Evolutionary conservation across 306 rosid species (phyloP), one percentile per base, ranked within the genome.

Genomic region (Sicyos edulis): DNA sequence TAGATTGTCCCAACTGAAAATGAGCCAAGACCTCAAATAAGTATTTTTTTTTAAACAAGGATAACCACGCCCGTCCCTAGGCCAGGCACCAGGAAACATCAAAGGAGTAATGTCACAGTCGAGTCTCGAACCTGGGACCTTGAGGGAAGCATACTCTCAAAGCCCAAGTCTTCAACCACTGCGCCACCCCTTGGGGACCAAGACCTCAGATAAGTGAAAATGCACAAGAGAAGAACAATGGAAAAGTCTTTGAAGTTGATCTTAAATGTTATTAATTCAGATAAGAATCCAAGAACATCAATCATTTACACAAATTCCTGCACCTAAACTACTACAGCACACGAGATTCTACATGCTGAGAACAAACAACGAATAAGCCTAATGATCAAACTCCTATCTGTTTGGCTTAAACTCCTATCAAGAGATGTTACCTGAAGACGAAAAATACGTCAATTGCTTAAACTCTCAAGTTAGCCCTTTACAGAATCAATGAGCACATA

Each of bases 201-300:
- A 66, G 71, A 24, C 70, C 51, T n/a, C 16, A 63, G 70, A 63
- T 63, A 9, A 34, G 10, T 42, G 71, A 65, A 17, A 19, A 66
- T 13, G 40, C 3, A 66, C 13, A 45, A 16, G 24, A 65, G 45
- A 6, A 66, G 17, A 66, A 65, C 72, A 17, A 10, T 63, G 15
- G 16, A 10, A 63, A 63, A 42, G 55, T 12, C 12, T 11, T 20
- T 45, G 55, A 66, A 20, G 45, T 44, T 44, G 6, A 63, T 34
- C 50, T 65, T 10, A 44, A 19, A 66, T 66, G 72, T 21, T 45
- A 66, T 66, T 45, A 21, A 44, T 42, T 66, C 72, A 66, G 55
- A 66, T 45, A 66, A 66, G 72, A 63, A n/a, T 63, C 17, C 51
- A 37, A n/a, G 52, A 63, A 63, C 70, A 63, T n/a, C 29, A 66